These are phyloP conservation scores for Kazachstania taianensis DNA, from an alignment of 805 yeast species.

Conservation along the genomic window DNA sequence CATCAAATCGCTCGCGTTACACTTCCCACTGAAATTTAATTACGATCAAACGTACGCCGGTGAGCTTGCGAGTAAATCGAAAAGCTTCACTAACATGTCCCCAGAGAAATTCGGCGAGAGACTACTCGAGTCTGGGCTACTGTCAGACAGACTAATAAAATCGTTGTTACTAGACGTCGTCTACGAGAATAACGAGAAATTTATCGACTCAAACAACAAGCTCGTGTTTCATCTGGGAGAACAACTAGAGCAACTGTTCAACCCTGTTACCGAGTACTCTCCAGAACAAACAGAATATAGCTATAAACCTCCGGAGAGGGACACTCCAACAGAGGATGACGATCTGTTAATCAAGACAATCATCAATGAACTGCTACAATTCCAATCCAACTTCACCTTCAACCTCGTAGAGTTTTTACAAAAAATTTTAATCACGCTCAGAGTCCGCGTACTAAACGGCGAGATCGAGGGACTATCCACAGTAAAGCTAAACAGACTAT, in stretches of 20 bases:
- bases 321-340: conserved; percentile 18
- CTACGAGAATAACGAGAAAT: conserved; percentile 44
- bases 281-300: conserved; percentile 75
- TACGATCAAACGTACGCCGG: conserved; percentile 88
- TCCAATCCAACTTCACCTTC: conserved; percentile 68
- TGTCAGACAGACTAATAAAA: conserved; percentile 39
- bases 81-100: conserved; percentile 34
- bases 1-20: conserved; percentile 7
- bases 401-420: conserved; percentile 67
- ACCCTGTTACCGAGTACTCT: conserved; percentile 82
- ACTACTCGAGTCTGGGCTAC: conserved; percentile 46
- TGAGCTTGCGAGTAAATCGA: conserved; percentile 57
- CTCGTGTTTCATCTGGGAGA: conserved; percentile 71
- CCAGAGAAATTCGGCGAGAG: conserved; percentile 46
- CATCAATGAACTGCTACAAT: conserved; percentile 52
- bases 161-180: conserved; percentile 65
- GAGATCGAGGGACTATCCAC: conserved; percentile 46
- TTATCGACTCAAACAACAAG: conserved; percentile 59
- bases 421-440: conserved; percentile 65
- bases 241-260: conserved; percentile 80
- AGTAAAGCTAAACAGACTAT: conserved; percentile 59
- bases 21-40: conserved; percentile 9
- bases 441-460: conserved; percentile 56
- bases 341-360: conserved; percentile 41
- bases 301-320: conserved; percentile 49